Conservation (phyloP, 2,329 filamentous ascomycete genomes). For the Colletotrichum falcatum region DNA sequence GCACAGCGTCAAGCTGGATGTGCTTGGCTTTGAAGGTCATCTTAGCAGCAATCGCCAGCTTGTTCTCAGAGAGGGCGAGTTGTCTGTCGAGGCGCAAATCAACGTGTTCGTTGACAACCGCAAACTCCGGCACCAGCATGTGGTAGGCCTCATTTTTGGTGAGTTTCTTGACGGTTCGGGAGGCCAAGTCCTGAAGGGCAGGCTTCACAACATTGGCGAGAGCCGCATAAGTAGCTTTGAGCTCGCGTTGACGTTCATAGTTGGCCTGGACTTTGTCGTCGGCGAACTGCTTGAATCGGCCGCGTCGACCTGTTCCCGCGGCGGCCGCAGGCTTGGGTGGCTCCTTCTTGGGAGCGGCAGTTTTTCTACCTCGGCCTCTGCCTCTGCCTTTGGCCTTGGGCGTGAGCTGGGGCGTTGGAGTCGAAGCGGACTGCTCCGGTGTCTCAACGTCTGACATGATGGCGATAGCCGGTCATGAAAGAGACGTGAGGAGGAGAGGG, state of each 20-base stretch:
- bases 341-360: slow-evolving; percentile 40
- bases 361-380: slow-evolving; percentile 41
- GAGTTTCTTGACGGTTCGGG: slow-evolving; percentile 68
- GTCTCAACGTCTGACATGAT: slow-evolving; percentile 47
- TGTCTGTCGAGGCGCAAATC: slow-evolving; percentile 48
- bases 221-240: slow-evolving; percentile 74
- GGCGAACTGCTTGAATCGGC: slow-evolving; percentile 67
- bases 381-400: slow-evolving; percentile 44
- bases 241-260: slow-evolving; percentile 73
- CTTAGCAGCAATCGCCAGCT: slow-evolving; percentile 45
- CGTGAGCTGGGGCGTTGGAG: slow-evolving; percentile 40
- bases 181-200: slow-evolving; percentile 73
- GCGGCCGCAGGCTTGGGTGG: slow-evolving; percentile 52
- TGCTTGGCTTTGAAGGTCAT: slow-evolving; percentile 54
- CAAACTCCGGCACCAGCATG: slow-evolving; percentile 66
- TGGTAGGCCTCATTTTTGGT: slow-evolving; percentile 65
- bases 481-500: slow-evolving; percentile 35
- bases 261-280: slow-evolving; percentile 67
- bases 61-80: slow-evolving; percentile 48
- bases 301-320: slow-evolving; percentile 56
- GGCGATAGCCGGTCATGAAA: slow-evolving; percentile 44
- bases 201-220: slow-evolving; percentile 73
- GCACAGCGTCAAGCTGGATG: slow-evolving; percentile 50
- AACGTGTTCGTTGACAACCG: slow-evolving; percentile 63
- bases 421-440: slow-evolving; percentile 41